Percentiles rank a stretch among this genome's conserved stretches.
phyloP scores from a whole-genome alignment of 1,284 basidiomycete species.

The Ganoderma lingzhi region DNA sequence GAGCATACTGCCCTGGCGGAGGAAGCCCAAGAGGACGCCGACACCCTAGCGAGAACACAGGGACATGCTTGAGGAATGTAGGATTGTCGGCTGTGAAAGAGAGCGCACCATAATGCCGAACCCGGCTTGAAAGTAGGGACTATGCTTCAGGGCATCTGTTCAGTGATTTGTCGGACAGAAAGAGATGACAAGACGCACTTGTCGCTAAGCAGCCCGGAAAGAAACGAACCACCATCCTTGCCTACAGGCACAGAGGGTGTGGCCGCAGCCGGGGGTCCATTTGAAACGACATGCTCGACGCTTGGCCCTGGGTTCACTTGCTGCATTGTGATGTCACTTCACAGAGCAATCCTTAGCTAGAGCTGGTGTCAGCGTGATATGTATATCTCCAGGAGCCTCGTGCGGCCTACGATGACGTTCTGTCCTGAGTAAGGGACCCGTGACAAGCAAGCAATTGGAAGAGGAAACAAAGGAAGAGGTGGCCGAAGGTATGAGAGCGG shows the following conservation, averaged over 20 bases:
- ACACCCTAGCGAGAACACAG: constrained; percentile 66
- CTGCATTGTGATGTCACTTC: constrained; percentile 5
- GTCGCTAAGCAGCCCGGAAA: constrained; percentile 33
- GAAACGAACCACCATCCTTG: constrained; percentile 23
- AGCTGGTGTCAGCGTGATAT: not conserved
- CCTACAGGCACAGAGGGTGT: not conserved
- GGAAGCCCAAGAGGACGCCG: constrained; percentile 80
- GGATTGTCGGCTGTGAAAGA: not conserved
- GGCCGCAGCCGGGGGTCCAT: not conserved
- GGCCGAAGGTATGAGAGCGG: not conserved
- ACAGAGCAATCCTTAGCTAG: not conserved
- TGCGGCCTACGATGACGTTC: not conserved
- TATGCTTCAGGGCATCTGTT: constrained; percentile 47
- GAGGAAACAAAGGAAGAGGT: not conserved
- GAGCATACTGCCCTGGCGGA: constrained; percentile 77
- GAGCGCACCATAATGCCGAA: constrained; percentile 90
- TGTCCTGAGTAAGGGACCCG: not conserved
- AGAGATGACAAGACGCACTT: constrained; percentile 30
- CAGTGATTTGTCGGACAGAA: constrained; percentile 12
- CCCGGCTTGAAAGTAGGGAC: constrained; percentile 95
- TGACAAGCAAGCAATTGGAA: not conserved
- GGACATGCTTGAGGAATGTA: not conserved
- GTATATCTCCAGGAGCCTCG: no score
- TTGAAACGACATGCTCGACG: constrained; percentile 11
- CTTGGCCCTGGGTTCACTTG: constrained; percentile 1